These are phyloP conservation scores for Penicillium hesseltinei DNA, from an alignment of 2,329 filamentous ascomycete species.

Conservation along the genomic window DNA sequence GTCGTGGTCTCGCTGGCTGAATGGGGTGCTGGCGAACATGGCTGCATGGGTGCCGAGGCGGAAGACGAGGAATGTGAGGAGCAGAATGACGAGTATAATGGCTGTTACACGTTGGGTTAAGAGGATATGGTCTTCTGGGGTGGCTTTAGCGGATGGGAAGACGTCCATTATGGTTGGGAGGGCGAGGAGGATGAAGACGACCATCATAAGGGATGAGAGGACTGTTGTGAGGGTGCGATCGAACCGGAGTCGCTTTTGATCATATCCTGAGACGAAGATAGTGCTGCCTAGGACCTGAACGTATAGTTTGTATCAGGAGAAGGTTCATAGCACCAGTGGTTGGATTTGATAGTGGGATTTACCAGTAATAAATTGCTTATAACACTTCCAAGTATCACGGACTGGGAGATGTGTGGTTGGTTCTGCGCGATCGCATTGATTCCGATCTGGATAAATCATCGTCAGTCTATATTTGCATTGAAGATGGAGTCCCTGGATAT, in stretches of 20 bases:
- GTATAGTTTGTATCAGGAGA: neutral
- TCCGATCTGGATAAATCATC: constrained; percentile 5
- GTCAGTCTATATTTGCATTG: neutral
- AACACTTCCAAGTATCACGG: constrained; percentile 80
- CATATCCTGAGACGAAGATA: constrained; percentile 16
- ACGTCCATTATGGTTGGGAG: constrained; percentile 19
- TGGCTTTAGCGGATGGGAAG: constrained; percentile 13
- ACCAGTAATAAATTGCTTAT: constrained; percentile 80
- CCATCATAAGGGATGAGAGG: constrained; percentile 22
- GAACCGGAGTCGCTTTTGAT: constrained; percentile 17
- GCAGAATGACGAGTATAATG: constrained; percentile 9
- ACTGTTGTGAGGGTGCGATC: constrained; percentile 21
- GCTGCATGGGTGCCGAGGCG: constrained; percentile 15
- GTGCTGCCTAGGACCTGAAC: constrained; percentile 16
- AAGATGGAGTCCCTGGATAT: constrained; percentile 28
- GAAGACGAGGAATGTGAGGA: constrained; percentile 15
- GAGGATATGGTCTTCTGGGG: constrained; percentile 8
- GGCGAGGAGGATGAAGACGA: constrained; percentile 18
- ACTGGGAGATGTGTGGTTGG: constrained; percentile 77
- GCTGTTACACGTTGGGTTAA: constrained; percentile 12
- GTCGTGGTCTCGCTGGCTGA: neutral
- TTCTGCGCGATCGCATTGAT: constrained; percentile 70
- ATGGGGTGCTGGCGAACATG: constrained; percentile 17
- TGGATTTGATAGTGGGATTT: neutral
- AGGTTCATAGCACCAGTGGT: neutral